A percentile compares a stretch with the other conserved stretches of the same genome.
Conservation (phyloP, 2,329 filamentous ascomycete species). For the Fusarium phyllophilum region DNA sequence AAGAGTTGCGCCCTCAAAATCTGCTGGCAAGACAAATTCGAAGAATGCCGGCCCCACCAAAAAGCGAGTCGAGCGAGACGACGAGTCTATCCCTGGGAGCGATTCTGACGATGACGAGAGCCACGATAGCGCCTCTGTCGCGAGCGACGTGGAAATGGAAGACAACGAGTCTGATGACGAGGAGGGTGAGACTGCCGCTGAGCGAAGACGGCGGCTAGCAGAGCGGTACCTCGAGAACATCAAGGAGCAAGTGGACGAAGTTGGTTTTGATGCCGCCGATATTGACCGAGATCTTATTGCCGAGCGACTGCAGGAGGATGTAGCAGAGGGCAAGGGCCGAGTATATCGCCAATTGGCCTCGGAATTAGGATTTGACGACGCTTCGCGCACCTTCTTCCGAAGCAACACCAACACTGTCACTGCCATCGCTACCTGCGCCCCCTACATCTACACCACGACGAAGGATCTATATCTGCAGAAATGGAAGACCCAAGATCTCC, state of each 20-base stretch:
- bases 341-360: conserved; percentile 84
- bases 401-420: conserved; percentile 83
- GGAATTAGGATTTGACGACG: conserved; percentile 74
- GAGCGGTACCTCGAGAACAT: conserved; percentile 95
- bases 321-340: conserved; percentile 89
- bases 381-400: conserved; percentile 77
- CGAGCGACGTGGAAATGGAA: conserved; percentile 59
- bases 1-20: conserved; percentile 61
- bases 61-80: conserved; percentile 62
- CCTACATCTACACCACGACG: conserved; percentile 87
- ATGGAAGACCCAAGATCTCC: conserved; percentile 81
- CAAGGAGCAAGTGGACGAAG: conserved; percentile 80
- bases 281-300: conserved; percentile 94
- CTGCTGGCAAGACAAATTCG: conserved; percentile 54
- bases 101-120: conserved; percentile 74
- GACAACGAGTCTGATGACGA: conserved; percentile 72
- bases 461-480: conserved; percentile 89
- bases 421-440: conserved; percentile 79
- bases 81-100: conserved; percentile 86
- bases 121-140: conserved; percentile 52
- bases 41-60: conserved; percentile 53
- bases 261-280: conserved; percentile 91
- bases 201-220: conserved; percentile 85
- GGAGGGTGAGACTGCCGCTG: conserved; percentile 87
- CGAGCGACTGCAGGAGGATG: conserved; percentile 89